Evolutionary conservation across 371 early-diverging fungal genomes (phyloP), one percentile per base, ranked within the genome.

Genomic region (Coemansia sp.): DNA sequence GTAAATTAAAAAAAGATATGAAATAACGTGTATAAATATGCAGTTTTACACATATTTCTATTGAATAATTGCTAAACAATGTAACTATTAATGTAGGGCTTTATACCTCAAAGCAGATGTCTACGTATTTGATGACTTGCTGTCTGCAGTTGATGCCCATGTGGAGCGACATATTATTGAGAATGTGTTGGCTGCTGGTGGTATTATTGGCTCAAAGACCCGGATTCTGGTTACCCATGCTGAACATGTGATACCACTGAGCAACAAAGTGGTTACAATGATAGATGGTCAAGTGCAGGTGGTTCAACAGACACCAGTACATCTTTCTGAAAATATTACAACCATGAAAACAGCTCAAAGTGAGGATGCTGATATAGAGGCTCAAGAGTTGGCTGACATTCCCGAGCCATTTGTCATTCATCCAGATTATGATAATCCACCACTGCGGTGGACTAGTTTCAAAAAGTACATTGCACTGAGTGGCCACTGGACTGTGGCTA

Each of bases 391-490:
- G 5, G n/a, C 45, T n/a, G 5, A 42, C 2, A 42, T 13, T 1
- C 42, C 16, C 5, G n/a, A 42, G 45, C 45, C 45, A 42, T 42
- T 42, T 42, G 45, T 42, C n/a, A 42, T 42, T 42, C 45, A 42
- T 16, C 45, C 45, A 0, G 45, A 42, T 0, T 42, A 42, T n/a
- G 5, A 42, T 1, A 4, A 42, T 16, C 45, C 45, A n/a, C 45
- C 45, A 2, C 0, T 42, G 0, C 45, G n/a, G 0, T 42, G 45
- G 45, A n/a, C n/a, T 4, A 13, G 6, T n/a, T 42, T 42, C 45
- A 11, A 42, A 42, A 42, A 42, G 45, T 42, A 42, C n/a, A 13
- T 42, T 42, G 45, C 45, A 42, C 34, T 69, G 26, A 64, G 73
- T 27, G 62, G 71, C 10, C 59, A 65, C 24, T 22, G 63, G 22